Evolutionary conservation across 2,329 filamentous ascomycete species (phyloP), one percentile per base, ranked within the genome.

Genomic region (Fusarium citri): DNA sequence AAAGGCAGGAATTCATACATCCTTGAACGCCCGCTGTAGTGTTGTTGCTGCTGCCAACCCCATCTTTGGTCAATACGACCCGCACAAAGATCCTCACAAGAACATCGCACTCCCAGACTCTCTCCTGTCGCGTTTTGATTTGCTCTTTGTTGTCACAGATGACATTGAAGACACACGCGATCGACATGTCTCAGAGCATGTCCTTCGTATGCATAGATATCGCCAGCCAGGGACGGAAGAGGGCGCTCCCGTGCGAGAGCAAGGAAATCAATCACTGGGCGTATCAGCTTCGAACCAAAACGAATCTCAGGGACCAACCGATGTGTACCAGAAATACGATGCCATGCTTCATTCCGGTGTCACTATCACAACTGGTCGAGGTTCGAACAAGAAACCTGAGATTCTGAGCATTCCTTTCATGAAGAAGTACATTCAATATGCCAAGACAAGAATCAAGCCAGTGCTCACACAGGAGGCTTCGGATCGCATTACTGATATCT

Each of bases 361-460:
- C 48, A 93, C 90, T 9, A 82, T 93, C 18, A 93, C 91, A 6
- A 86, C 90, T 15, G 92, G 92, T 12, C 88, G 93, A 41, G 92
- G 93, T 14, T 83, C 91, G 26, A 89, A 89, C 73, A 92, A 92
- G 79, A 91, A 92, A 70, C 89, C 92, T 8, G 94, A 98, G 79
- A 93, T 99, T 16, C 85, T 99, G 56, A 97, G 93, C 82, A 98
- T 99, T 65, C 93, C 94, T 0, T 99, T 99, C 82, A 94, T 99
- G 85, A 99, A 99, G 84, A 99, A 99, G 82, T 99, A 98, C 80
- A 97, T 99, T 47, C 96, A 99, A 78, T 99, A 99, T 80, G 94
- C 96, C 70, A 99, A 99, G 84, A 92, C 89, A 37, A 87, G 96
- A 77, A 88, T 97, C 76, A 97, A 94, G 86, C 96, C 96, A 0